These are phyloP conservation scores for Phlegmacium glaucopus DNA, from an alignment of 768 basidiomycete species.

Conservation along the genomic window DNA sequence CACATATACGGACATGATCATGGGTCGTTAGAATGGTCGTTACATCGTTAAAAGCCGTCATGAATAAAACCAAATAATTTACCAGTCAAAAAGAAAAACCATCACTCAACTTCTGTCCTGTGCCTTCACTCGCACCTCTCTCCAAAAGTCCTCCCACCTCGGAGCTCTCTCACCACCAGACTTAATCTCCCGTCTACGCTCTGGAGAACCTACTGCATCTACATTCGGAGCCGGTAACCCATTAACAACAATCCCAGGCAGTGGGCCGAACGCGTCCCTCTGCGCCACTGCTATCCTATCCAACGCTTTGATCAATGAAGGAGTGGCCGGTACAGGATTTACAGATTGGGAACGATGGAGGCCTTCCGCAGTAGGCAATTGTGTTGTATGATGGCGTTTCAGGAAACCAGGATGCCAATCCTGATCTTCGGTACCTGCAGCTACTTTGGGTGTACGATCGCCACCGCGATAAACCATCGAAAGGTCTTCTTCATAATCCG, in stretches of 20 bases:
- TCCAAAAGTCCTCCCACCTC: slow-evolving; percentile 35
- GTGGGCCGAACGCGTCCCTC: slow-evolving; percentile 38
- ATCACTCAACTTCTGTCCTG: slow-evolving; percentile 3
- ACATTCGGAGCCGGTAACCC: not conserved
- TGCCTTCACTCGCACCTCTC: slow-evolving; percentile 29
- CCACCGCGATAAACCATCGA: slow-evolving; percentile 10
- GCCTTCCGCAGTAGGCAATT: not conserved
- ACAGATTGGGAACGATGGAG: too few relatives aligned
- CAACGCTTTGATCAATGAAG: slow-evolving; percentile 61
- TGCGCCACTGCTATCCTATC: slow-evolving; percentile 58
- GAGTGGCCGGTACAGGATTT: slow-evolving; percentile 54
- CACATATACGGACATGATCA: too few relatives aligned
- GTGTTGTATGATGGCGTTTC: slow-evolving; percentile 29
- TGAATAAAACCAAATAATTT: too few relatives aligned
- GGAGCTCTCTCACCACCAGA: slow-evolving; percentile 13
- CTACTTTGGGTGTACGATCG: not conserved
- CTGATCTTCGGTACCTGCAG: slow-evolving; percentile 3
- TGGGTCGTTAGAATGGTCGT: too few relatives aligned
- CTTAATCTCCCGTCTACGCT: not conserved
- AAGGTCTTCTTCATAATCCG: slow-evolving; percentile 49
- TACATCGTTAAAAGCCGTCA: too few relatives aligned
- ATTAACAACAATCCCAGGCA: not conserved
- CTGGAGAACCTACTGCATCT: slow-evolving; percentile 1
- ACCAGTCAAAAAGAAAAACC: too few relatives aligned
- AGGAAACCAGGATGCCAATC: slow-evolving; percentile 53